A percentile compares a stretch with the other conserved stretches of the same genome.
Evolutionary conservation across 2,329 filamentous ascomycete species (phyloP).

Genomic region (Calonectria honghensis): DNA sequence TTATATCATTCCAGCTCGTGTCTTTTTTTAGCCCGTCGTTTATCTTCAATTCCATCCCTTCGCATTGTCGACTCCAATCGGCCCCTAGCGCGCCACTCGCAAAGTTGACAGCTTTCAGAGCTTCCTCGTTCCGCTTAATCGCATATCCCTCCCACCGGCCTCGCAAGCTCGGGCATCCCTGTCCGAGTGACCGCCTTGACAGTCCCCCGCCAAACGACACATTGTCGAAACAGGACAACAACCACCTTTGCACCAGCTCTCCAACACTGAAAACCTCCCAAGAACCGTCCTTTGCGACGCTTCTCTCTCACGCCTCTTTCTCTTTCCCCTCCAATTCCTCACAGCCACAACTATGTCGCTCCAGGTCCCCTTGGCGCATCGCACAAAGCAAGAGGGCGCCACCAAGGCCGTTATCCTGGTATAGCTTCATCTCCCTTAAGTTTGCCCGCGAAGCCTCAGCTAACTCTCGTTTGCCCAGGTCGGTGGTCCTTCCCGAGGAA

Average conservation of each 20-base stretch:
- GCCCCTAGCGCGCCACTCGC: slow-evolving; percentile 18
- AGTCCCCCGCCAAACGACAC: slow-evolving; percentile 38
- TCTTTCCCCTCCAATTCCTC: neutral
- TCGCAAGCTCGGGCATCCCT: slow-evolving; percentile 33
- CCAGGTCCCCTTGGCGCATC: slow-evolving; percentile 73
- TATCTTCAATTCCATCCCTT: slow-evolving; percentile 1
- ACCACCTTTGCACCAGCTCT: slow-evolving; percentile 34
- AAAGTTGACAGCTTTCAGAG: slow-evolving; percentile 38
- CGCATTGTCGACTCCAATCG: neutral
- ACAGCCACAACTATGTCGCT: slow-evolving; percentile 69
- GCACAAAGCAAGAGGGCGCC: slow-evolving; percentile 71
- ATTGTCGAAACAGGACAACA: slow-evolving; percentile 31
- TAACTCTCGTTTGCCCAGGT: slow-evolving; percentile 75
- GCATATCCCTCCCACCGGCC: slow-evolving; percentile 41
- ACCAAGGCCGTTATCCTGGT: slow-evolving; percentile 98
- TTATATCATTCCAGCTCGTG: too few species aligned
- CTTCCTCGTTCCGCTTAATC: slow-evolving; percentile 46
- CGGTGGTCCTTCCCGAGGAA: slow-evolving; percentile 95
- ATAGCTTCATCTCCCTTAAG: slow-evolving; percentile 53
- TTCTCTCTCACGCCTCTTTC: slow-evolving; percentile 17
- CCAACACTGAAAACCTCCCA: slow-evolving; percentile 9
- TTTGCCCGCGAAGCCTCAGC: slow-evolving; percentile 42
- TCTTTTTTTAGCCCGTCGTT: neutral
- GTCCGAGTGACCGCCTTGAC: slow-evolving; percentile 40
- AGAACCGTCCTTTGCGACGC: slow-evolving; percentile 33